A percentile compares a stretch with the other conserved stretches of the same genome.
These are phyloP conservation scores for Sarocladiaceae sp. DNA, from an alignment of 2,329 filamentous ascomycete genomes.

Conservation along the genomic window DNA sequence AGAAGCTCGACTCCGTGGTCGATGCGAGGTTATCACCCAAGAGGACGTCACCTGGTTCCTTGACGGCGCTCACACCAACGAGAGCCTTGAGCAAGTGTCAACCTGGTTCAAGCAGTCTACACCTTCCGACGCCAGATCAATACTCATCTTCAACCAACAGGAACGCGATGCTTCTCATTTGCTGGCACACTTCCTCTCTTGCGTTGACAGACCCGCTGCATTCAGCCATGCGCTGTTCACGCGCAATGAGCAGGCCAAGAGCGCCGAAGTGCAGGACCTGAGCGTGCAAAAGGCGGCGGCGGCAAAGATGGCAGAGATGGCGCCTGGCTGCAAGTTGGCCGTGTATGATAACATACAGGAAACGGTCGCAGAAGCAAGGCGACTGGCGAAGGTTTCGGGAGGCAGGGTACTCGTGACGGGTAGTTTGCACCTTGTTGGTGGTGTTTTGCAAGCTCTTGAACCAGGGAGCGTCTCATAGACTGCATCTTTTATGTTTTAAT, in stretches of 20 bases:
- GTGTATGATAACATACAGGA: conserved; percentile 66
- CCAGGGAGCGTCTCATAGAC: conserved; percentile 30
- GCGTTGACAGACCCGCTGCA: conserved; percentile 31
- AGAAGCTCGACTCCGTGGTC: conserved; percentile 62
- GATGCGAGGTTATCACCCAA: conserved; percentile 62
- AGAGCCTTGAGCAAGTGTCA: conserved; percentile 71
- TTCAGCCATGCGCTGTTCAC: conserved; percentile 78
- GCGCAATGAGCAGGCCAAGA: conserved; percentile 52
- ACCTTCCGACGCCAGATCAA: conserved; percentile 27
- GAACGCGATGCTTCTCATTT: conserved; percentile 68
- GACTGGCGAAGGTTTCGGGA: conserved; percentile 29
- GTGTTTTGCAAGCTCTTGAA: conserved; percentile 65
- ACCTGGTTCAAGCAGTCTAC: conserved; percentile 62
- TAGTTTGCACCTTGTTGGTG: conserved; percentile 78
- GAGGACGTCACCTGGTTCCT: conserved; percentile 65
- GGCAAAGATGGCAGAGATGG: conserved; percentile 50
- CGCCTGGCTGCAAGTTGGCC: conserved; percentile 36
- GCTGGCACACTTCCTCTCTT: conserved; percentile 55
- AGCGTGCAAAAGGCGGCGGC: conserved; percentile 64
- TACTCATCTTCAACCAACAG: conserved; percentile 90
- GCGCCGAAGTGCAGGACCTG: conserved; percentile 35
- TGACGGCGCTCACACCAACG: conserved; percentile 82
- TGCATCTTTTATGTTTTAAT: neutral
- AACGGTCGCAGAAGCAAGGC: conserved; percentile 53
- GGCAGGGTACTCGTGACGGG: conserved; percentile 67